Evolutionary conservation across 495 filamentous ascomycete species (phyloP), one percentile per base, ranked within the genome.

Genomic region (Neurospora tetraspora): DNA sequence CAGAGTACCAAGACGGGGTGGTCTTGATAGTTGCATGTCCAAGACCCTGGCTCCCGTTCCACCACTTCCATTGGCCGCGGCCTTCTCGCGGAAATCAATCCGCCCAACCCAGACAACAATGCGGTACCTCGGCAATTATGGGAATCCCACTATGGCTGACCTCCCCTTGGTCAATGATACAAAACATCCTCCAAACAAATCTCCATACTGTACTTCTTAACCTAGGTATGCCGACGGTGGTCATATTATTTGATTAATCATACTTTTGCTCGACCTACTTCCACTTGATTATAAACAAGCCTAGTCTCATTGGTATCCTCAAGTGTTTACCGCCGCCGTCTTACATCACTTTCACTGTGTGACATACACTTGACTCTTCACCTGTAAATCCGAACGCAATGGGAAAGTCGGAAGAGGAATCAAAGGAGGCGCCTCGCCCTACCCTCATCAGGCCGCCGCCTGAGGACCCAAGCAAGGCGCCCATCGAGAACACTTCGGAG

Each of bases 401-500:
- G 53, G 31, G 27, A 8, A 65, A 65, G 12, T 18, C 27, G 4
- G 31, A 65, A 36, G 53, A 65, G 12, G 53, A 65, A 65, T 65
- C 53, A 3, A 65, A 65, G 6, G 27, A 34, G 76, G 59, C 39
- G 0, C 61, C 75, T 42, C 78, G 79, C 61, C 72, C 89, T 14
- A 97, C 95, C 2, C 86, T 98, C 61, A 89, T 96, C 70, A 86
- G 89, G 73, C 90, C 93, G 39, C 93, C 92, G 65, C 89, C 90
- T 39, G 80, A 88, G 69, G 89, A 96, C 80, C 82, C 88, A 31
- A 87, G 88, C 78, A 92, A 93, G 76, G 90, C 94, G 10, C 83
- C 88, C 6, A 95, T 99, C 75, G 96, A 99, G 84, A 94, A 94
- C 82, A 88, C 91, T 27, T 86, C 98, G 36, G 93, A 97, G 77